Evolutionary conservation across 192 early-diverging fungal genomes (phyloP).

Genomic region (Podochytrium sp.): DNA sequence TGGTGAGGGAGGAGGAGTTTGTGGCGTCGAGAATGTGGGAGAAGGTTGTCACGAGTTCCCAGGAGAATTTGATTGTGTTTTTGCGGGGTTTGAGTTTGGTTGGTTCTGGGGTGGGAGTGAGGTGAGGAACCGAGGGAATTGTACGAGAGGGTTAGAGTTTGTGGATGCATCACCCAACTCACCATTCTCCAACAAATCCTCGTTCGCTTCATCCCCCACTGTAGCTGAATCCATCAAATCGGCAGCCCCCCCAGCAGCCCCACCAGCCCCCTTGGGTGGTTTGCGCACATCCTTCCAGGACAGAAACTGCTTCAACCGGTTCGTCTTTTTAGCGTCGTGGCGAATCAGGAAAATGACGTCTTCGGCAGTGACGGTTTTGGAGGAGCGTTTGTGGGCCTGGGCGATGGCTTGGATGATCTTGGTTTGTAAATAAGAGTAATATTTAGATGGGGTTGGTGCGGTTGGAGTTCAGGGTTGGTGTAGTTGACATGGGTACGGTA

Average conservation of each 20-base stretch:
- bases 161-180: neutral
- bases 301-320: slow-evolving; percentile 86
- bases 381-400: slow-evolving; percentile 78
- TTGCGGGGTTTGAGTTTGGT: slow-evolving; percentile 58
- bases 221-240: slow-evolving; percentile 12
- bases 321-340: slow-evolving; percentile 91
- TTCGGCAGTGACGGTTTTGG: slow-evolving; percentile 80
- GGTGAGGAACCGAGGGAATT: no score
- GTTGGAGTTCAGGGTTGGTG: neutral
- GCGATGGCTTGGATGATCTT: slow-evolving; percentile 87
- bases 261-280: slow-evolving; percentile 79
- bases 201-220: neutral
- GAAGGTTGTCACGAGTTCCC: slow-evolving; percentile 89
- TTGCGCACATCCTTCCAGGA: slow-evolving; percentile 97
- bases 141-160: no score
- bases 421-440: neutral
- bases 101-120: slow-evolving; percentile 28
- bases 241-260: slow-evolving; percentile 51
- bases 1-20: neutral
- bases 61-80: slow-evolving; percentile 85
- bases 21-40: slow-evolving; percentile 63
- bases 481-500: no score
- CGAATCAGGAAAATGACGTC: slow-evolving; percentile 97
- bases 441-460: neutral
- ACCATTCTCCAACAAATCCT: slow-evolving; percentile 17